Percentiles rank a stretch among this genome's conserved stretches.
phyloP scores from a whole-genome alignment of 2,329 filamentous ascomycete genomes.

The Pseudocercospora vitis region DNA sequence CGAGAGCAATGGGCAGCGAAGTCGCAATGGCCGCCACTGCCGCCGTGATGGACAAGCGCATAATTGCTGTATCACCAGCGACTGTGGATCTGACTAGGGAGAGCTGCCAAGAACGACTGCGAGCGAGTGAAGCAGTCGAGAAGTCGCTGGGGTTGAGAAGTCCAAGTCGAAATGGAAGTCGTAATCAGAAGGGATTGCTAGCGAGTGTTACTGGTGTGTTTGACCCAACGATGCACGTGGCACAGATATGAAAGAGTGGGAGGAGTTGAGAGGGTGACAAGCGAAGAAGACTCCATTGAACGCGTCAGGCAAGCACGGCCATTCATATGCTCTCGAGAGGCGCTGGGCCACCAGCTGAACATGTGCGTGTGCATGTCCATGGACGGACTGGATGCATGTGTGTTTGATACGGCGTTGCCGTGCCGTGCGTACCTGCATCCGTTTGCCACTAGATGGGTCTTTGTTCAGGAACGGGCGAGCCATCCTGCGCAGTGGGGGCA shows the following conservation, averaged over 20 bases:
- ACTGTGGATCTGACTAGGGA: neutral
- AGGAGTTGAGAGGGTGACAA: neutral
- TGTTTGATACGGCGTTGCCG: constrained; percentile 7
- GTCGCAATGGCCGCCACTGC: constrained; percentile 39
- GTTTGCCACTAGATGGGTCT: neutral
- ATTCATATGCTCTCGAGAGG: constrained; percentile 3
- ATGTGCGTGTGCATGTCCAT: too few relatives aligned
- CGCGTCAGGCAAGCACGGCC: constrained; percentile 5
- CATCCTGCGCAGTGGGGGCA: neutral
- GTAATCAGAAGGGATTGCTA: neutral
- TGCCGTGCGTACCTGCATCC: constrained; percentile 5
- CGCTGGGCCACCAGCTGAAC: neutral
- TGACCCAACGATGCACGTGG: constrained; percentile 4
- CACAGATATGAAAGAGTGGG: neutral
- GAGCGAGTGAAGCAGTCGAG: neutral
- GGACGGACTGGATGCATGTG: too few relatives aligned
- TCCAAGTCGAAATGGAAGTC: neutral
- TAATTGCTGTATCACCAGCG: too few relatives aligned
- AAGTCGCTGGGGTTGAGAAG: neutral
- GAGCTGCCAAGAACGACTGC: neutral
- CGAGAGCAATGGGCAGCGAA: constrained; percentile 54
- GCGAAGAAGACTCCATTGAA: constrained; percentile 2
- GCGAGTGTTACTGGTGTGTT: constrained; percentile 1
- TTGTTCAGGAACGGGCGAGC: neutral
- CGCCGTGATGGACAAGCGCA: constrained; percentile 36